phyloP scores from a whole-genome alignment of 2,329 filamentous ascomycete genomes.

The Exophiala sp. region DNA sequence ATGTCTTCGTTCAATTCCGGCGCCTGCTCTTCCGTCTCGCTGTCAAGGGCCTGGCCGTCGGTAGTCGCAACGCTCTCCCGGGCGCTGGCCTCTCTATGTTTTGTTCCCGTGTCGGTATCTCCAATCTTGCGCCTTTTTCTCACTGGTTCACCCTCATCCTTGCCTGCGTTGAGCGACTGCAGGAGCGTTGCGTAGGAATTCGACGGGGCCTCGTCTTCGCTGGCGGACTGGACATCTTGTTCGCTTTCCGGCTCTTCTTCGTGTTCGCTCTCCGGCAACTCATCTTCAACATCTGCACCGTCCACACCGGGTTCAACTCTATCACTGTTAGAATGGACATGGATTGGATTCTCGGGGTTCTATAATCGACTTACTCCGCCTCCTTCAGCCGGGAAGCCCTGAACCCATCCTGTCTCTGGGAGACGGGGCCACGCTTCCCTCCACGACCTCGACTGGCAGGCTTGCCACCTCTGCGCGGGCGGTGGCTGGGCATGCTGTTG shows the following conservation, averaged over 20 bases:
- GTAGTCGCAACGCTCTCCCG: not conserved
- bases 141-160: conserved; percentile 40
- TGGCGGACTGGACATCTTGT: conserved; percentile 5
- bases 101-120: conserved; percentile 28
- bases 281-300: conserved; percentile 2
- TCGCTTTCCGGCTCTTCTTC: not conserved
- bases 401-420: conserved; percentile 32
- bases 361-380: conserved; percentile 32
- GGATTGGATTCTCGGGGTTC: not conserved
- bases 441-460: conserved; percentile 33
- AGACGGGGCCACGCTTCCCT: conserved; percentile 27
- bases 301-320: conserved; percentile 15
- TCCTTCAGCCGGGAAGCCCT: conserved; percentile 37
- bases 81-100: not conserved
- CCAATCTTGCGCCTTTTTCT: conserved; percentile 51
- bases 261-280: not conserved
- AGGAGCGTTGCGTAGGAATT: conserved; percentile 53
- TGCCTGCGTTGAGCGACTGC: conserved; percentile 46
- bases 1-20: conserved; percentile 29
- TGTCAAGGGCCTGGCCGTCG: conserved; percentile 26
- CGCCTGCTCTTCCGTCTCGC: conserved; percentile 7
- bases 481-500: conserved; percentile 13
- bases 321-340: conserved; percentile 6
- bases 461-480: conserved; percentile 18
- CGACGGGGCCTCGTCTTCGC: conserved; percentile 19